These are phyloP conservation scores for Pseudognaphalium luteoalbum DNA, from an alignment of 129 eudicot species.

Conservation along the genomic window DNA sequence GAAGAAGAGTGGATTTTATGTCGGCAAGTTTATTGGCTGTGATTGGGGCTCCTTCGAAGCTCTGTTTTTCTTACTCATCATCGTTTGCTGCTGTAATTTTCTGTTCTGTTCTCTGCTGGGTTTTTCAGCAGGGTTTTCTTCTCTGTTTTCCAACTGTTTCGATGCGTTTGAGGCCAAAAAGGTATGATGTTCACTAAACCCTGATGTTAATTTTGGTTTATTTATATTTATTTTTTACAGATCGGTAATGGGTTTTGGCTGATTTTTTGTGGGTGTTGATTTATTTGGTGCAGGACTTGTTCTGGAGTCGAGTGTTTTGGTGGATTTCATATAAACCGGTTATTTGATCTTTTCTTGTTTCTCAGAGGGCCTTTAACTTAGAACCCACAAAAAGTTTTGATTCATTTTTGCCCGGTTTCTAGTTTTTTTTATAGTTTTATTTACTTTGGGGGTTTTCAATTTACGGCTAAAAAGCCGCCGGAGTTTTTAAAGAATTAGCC, in stretches of 20 bases:
- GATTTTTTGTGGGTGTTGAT: background rate
- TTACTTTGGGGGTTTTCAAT: conserved; percentile 20
- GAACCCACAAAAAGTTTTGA: conserved; percentile 15
- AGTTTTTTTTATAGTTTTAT: conserved; percentile 15
- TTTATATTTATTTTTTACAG: background rate
- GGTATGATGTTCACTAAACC: conserved; percentile 35
- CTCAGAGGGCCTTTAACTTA: conserved; percentile 69
- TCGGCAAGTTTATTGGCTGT: conserved; percentile 61
- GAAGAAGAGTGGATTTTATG: conserved; percentile 57
- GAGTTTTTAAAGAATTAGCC: conserved; percentile 27
- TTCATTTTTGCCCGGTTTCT: conserved; percentile 14
- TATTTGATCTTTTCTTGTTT: conserved; percentile 62
- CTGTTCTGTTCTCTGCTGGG: conserved; percentile 54
- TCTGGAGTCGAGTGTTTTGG: conserved; percentile 97
- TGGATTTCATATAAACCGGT: conserved; percentile 74
- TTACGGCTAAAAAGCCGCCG: conserved; percentile 39
- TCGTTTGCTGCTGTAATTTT: conserved; percentile 21
- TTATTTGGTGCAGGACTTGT: conserved; percentile 75
- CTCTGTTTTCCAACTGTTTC: conserved; percentile 57
- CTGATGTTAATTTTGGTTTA: background rate
- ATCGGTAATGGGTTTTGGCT: conserved; percentile 11
- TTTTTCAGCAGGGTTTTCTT: conserved; percentile 50
- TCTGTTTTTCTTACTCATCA: conserved; percentile 30
- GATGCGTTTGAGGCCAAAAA: conserved; percentile 99
- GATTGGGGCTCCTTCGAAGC: conserved; percentile 58